Base-by-base conservation (phyloP, 1,284 basidiomycete species). In the Marasmius oreades region DNA sequence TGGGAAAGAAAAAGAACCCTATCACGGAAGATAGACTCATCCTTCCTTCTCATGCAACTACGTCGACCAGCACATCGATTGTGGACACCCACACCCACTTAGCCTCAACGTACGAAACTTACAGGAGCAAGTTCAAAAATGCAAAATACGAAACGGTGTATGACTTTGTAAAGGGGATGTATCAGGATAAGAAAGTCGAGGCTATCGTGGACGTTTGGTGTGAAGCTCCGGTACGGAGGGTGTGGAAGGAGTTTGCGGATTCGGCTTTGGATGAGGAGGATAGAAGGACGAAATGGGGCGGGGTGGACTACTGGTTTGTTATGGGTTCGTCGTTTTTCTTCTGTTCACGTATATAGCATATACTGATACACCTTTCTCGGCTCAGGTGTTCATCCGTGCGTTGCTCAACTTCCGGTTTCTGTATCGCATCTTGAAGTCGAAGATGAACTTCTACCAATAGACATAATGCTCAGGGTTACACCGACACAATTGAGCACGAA, bases 181-280 rank as follows among this genome's bases (percentile, higher is more conserved):
- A 89, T 63, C 65, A 69, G 5, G 79, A 73, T 11, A 75, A 77
- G 34, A 77, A 78, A 42, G 82, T 90, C 3, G 74, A 82, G 54
- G 79, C 84, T 5, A 78, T 92, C 56, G 81, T 92, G 4, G 90
- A 93, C 62, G 90, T 93, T 1, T 93, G 88, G 85, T 92, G 90
- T 62, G 90, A 92, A 63, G 87, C 87, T 0, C 85, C 88, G 0
- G 79, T 88, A 16, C 74, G 73, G 57, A 72, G 62, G 26, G 51
- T 74, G 0, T 92, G 88, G 88, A 80, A 74, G 62, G 85, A 85
- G 60, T 72, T 90, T 46, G 90, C 90, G 1, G 87, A 92, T 68
- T 85, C 86, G 1, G 87, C 88, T 1, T 28, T 86, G 58, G 77
- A 69, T 0, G 70, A 72, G 46, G 75, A 83, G 52, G 75, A 76